A percentile compares a stretch with the other conserved stretches of the same genome.
These are phyloP conservation scores for Echium plantagineum DNA, from an alignment of 257 asterid genomes.

Conservation along the genomic window DNA sequence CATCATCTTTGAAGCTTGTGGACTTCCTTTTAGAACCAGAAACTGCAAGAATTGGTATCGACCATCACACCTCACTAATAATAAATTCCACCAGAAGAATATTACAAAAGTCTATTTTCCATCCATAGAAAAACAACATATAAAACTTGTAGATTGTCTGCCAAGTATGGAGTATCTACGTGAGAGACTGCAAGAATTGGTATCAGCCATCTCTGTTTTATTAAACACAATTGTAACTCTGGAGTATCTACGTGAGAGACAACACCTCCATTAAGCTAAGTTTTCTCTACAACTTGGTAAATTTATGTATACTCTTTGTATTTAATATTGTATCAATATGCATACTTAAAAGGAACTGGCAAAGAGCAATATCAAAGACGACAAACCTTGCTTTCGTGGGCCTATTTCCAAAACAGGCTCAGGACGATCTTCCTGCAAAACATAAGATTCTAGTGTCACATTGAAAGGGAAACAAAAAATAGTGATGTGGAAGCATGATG, in stretches of 20 bases:
- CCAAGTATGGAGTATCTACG: no score
- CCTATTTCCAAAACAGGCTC: conserved; percentile 28
- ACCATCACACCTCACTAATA: not conserved
- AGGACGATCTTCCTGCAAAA: conserved; percentile 41
- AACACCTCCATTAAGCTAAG: no score
- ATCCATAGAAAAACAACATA: not conserved
- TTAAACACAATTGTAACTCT: no score
- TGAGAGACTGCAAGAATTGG: no score
- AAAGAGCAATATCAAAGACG: conserved; percentile 4
- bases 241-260: no score
- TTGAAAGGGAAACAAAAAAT: not conserved
- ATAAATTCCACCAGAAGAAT: not conserved
- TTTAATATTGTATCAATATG: not conserved
- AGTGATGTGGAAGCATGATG: conserved; percentile 4
- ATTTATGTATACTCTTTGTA: not conserved
- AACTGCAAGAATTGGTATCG: conserved; percentile 21
- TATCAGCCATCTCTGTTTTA: no score
- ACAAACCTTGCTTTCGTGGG: conserved; percentile 52
- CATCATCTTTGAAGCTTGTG: conserved; percentile 76
- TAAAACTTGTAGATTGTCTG: not conserved
- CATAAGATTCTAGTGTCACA: conserved; percentile 4
- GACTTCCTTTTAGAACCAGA: conserved; percentile 82
- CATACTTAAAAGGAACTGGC: not conserved
- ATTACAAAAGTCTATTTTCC: not conserved
- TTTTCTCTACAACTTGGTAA: no score